These are phyloP conservation scores for Arabidopsis hybrid DNA, from an alignment of 441 rosid species.

Conservation along the genomic window DNA sequence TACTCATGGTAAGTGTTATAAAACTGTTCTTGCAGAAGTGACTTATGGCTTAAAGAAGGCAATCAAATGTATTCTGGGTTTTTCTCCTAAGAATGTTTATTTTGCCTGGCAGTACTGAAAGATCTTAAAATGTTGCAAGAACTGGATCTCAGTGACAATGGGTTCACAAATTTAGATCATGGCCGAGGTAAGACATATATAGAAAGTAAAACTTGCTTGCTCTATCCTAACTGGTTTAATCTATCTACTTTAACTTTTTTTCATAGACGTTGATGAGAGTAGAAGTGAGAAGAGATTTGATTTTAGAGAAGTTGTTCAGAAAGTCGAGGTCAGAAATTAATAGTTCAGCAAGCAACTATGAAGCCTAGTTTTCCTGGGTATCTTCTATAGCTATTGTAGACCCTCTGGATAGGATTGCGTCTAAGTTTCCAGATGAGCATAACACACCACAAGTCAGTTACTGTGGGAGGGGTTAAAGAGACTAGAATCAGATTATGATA, in stretches of 20 bases:
- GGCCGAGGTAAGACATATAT: slow-evolving; percentile 27
- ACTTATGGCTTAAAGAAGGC: not conserved
- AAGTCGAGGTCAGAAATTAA: not conserved
- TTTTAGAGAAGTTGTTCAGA: not conserved
- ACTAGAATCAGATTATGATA: not conserved
- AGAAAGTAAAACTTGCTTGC: slow-evolving; percentile 11
- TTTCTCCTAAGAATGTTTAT: not conserved
- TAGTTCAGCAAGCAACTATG: not conserved
- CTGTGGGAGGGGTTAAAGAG: not conserved
- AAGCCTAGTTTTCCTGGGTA: not conserved
- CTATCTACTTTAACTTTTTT: not conserved
- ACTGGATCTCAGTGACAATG: slow-evolving; percentile 38
- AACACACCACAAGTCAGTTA: not conserved
- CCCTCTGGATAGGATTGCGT: not conserved
- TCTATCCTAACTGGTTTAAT: not conserved
- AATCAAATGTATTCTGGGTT: not conserved
- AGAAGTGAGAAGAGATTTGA: not conserved
- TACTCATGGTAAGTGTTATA: slow-evolving; percentile 24
- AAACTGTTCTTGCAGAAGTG: slow-evolving; percentile 11
- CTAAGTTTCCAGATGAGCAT: not conserved
- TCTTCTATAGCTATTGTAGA: not conserved
- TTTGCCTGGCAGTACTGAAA: slow-evolving; percentile 23
- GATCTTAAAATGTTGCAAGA: slow-evolving; percentile 32
- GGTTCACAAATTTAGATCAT: slow-evolving; percentile 12
- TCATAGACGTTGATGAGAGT: not conserved